A percentile compares a stretch with the other conserved stretches of the same genome.
phyloP scores from a whole-genome alignment of 176 grass and related monocot genomes.

The Oryza meyeriana region DNA sequence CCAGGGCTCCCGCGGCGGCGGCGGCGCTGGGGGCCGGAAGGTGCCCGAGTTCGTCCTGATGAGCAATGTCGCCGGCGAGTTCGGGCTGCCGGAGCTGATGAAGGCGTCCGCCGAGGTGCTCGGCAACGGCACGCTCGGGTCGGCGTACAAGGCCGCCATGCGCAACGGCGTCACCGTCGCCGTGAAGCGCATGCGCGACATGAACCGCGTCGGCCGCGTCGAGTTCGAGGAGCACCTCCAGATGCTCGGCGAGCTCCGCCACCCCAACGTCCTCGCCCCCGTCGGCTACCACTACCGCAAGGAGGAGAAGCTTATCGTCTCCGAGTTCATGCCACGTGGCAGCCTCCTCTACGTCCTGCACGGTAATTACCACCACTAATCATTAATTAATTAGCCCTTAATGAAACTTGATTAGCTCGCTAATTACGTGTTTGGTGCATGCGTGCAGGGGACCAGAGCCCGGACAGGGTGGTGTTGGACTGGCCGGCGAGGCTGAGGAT shows the following conservation, averaged over 20 bases:
- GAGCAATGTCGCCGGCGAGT: conserved; percentile 32
- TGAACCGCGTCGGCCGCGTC: conserved; percentile 67
- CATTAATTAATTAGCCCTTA: background rate
- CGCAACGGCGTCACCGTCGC: conserved; percentile 47
- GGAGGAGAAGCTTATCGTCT: conserved; percentile 89
- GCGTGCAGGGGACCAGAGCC: conserved; percentile 50
- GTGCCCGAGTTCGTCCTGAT: conserved; percentile 62
- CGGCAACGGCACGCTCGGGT: conserved; percentile 69
- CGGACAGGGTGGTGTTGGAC: conserved; percentile 35
- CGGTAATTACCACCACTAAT: conserved; percentile 28
- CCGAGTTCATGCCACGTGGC: conserved; percentile 67
- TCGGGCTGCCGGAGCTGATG: conserved; percentile 83
- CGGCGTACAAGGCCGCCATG: conserved; percentile 85
- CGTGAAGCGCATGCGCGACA: conserved; percentile 86
- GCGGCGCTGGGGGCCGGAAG: background rate
- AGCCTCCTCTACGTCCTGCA: conserved; percentile 88
- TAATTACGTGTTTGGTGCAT: background rate
- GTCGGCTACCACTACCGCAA: conserved; percentile 74
- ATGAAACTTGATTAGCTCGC: background rate
- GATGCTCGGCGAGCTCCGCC: conserved; percentile 53
- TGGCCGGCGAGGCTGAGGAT: conserved; percentile 49
- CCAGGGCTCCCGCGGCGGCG: background rate
- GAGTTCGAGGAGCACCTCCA: conserved; percentile 65
- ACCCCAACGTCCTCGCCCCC: conserved; percentile 68
- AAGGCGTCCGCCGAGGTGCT: conserved; percentile 85